phyloP scores from a whole-genome alignment of 169 alveolate genomes.

The Plasmodium ovale region DNA sequence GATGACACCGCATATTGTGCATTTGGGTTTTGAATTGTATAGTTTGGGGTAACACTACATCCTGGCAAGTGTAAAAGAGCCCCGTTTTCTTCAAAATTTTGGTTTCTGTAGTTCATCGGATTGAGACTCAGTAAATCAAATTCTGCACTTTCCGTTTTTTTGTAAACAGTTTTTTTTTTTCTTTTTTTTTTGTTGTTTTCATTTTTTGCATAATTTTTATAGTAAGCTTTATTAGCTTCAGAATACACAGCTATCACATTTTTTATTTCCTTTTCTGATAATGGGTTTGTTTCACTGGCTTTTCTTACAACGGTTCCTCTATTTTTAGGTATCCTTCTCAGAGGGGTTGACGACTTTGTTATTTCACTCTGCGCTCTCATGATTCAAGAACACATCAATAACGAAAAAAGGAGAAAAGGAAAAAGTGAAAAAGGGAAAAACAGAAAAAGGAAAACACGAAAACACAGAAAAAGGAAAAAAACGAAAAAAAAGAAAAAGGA shows the following conservation, averaged over 20 bases:
- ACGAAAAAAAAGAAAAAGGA: no score
- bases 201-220: slow-evolving; percentile 36
- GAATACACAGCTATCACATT: slow-evolving; percentile 75
- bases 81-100: slow-evolving; percentile 67
- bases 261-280: slow-evolving; percentile 74
- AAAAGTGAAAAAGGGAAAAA: no score
- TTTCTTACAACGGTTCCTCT: slow-evolving; percentile 75
- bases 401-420: neutral
- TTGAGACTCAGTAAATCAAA: slow-evolving; percentile 52
- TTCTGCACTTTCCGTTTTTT: slow-evolving; percentile 61
- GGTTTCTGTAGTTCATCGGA: slow-evolving; percentile 60
- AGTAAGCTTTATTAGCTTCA: slow-evolving; percentile 74
- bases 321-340: slow-evolving; percentile 69
- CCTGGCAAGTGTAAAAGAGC: slow-evolving; percentile 76
- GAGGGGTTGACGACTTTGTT: slow-evolving; percentile 38
- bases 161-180: slow-evolving; percentile 19
- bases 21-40: slow-evolving; percentile 19
- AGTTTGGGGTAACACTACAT: slow-evolving; percentile 38
- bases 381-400: neutral
- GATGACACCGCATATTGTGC: slow-evolving; percentile 60
- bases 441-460: no score
- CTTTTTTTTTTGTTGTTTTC: slow-evolving; percentile 21
- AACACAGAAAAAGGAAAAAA: no score
- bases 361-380: slow-evolving; percentile 69
- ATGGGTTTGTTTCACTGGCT: slow-evolving; percentile 56